Evolutionary conservation across 2,329 filamentous ascomycete genomes (phyloP).

Genomic region (Fusarium lyarnte): DNA sequence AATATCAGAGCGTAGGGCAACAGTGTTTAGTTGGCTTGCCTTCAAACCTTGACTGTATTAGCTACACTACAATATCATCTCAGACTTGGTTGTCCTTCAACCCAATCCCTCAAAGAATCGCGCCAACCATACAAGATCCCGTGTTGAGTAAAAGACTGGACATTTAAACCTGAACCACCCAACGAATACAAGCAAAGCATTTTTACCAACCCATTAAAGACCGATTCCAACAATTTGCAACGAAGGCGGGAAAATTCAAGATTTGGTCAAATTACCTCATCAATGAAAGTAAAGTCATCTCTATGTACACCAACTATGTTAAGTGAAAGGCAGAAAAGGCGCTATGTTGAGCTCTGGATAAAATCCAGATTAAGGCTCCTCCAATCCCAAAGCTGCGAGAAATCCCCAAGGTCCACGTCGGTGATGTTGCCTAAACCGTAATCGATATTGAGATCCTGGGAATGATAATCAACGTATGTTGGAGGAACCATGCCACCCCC

Average conservation of each 20-base stretch:
- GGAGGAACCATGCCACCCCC: constrained; percentile 12
- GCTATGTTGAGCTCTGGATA: constrained; percentile 31
- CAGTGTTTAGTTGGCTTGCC: too few relatives aligned
- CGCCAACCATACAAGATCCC: not conserved
- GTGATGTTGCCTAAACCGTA: constrained; percentile 32
- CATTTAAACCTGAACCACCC: not conserved
- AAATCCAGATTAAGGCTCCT: constrained; percentile 38
- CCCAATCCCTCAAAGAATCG: not conserved
- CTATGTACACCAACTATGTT: constrained; percentile 16
- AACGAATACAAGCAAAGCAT: not conserved
- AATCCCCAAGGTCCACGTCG: constrained; percentile 36
- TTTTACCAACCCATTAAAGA: not conserved
- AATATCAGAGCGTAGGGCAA: not conserved
- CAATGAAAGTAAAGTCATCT: constrained; percentile 9
- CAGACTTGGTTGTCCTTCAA: too few relatives aligned
- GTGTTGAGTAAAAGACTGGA: not conserved
- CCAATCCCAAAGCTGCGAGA: constrained; percentile 39
- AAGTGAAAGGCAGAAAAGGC: not conserved
- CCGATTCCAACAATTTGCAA: not conserved
- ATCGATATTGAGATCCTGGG: constrained; percentile 18
- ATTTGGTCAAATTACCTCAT: not conserved
- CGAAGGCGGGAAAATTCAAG: not conserved
- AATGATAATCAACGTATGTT: constrained; percentile 18
- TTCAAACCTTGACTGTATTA: not conserved
- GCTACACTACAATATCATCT: not conserved